A percentile compares a stretch with the other conserved stretches of the same genome.
These are phyloP conservation scores for Chytriomyces sp. DNA, from an alignment of 192 early-diverging fungal species.

Conservation along the genomic window DNA sequence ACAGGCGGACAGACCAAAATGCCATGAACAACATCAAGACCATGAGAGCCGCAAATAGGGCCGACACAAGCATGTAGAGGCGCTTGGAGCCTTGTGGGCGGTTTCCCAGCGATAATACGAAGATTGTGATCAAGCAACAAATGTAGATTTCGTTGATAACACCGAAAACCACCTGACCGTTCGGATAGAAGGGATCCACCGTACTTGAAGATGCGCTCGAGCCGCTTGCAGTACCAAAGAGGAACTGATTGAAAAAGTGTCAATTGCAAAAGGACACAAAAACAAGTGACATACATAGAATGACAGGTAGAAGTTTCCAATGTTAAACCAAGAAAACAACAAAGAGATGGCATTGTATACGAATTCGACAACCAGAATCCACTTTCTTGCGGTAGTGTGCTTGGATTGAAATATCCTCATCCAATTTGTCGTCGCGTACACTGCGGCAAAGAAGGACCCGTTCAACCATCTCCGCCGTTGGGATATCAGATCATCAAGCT, in stretches of 20 bases:
- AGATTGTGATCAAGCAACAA: constrained; percentile 72
- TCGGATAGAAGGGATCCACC: constrained; percentile 19
- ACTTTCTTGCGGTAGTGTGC: constrained; percentile 64
- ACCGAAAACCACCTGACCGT: constrained; percentile 53
- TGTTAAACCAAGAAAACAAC: constrained; percentile 56
- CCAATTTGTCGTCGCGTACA: constrained; percentile 71
- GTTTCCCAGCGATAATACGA: constrained; percentile 56
- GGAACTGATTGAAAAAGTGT: constrained; percentile 4
- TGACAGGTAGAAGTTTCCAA: constrained; percentile 31
- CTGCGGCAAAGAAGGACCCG: constrained; percentile 78
- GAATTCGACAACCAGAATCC: constrained; percentile 64
- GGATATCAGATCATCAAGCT: constrained; percentile 72
- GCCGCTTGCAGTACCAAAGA: constrained; percentile 21
- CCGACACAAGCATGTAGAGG: constrained; percentile 62
- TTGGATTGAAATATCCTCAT: constrained; percentile 67
- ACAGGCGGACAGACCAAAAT: constrained; percentile 52
- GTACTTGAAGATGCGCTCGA: background rate
- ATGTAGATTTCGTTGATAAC: constrained; percentile 77
- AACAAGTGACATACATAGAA: constrained; percentile 24
- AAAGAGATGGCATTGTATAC: constrained; percentile 56
- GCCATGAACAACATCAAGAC: constrained; percentile 75
- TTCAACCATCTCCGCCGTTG: constrained; percentile 83
- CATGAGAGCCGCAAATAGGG: constrained; percentile 87
- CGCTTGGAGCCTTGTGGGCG: constrained; percentile 58
- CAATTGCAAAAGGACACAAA: background rate